phyloP scores from a whole-genome alignment of 139 green algal species.

The Zygnema cylindricum region DNA sequence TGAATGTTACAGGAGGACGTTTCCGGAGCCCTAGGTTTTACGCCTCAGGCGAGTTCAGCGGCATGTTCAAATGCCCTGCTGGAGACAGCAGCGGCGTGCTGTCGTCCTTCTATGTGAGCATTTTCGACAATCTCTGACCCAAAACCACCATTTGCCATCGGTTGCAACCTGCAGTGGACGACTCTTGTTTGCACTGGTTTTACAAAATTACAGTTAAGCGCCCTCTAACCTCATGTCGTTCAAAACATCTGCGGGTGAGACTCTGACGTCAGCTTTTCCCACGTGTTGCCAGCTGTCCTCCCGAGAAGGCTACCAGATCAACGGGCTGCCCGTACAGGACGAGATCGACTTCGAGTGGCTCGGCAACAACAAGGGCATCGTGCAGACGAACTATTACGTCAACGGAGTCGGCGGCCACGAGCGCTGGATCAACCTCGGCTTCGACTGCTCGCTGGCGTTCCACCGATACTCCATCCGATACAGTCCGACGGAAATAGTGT shows the following conservation, averaged over 20 bases:
- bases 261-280: too few species aligned
- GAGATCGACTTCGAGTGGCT: conserved; percentile 57
- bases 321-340: neutral
- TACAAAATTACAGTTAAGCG: neutral
- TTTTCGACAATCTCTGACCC: conserved; percentile 5
- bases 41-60: conserved; percentile 27
- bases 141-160: neutral
- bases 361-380: conserved; percentile 34
- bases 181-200: neutral
- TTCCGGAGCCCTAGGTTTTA: conserved; percentile 36
- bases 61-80: conserved; percentile 28
- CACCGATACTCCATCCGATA: conserved; percentile 49
- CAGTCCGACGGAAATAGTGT: neutral
- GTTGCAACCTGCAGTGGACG: neutral
- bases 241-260: neutral
- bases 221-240: neutral
- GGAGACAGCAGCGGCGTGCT: conserved; percentile 23
- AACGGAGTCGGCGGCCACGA: conserved; percentile 35
- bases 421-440: conserved; percentile 22
- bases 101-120: conserved; percentile 40
- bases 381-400: conserved; percentile 55
- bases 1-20: neutral
- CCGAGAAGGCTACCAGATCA: neutral
- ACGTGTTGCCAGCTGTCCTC: conserved; percentile 51
- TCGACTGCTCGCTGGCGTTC: conserved; percentile 40